Base-by-base conservation (phyloP, 306 rosid genomes). In the Clitoria ternatea region DNA sequence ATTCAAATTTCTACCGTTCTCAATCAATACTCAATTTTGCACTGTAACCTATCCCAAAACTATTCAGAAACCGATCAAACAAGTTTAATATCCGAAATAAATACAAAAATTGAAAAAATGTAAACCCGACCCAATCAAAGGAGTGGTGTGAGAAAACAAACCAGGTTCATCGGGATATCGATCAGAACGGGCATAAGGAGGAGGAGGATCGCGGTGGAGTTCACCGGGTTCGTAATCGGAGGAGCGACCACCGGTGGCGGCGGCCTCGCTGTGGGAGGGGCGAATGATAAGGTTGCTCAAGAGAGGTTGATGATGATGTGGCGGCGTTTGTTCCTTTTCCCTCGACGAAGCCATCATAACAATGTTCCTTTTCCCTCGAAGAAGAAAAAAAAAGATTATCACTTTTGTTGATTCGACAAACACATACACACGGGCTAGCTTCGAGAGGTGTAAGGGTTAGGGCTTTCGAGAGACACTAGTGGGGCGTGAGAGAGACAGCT, bases 251-350 rank as follows among this genome's bases (percentile, higher is more conserved):
- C 69, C n/a, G 5, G 54, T 67, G 3, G 70, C 70, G n/a, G 55
- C 35, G 14, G 17, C 29, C 37, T 78, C 82, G 43, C 17, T 72
- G 64, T 59, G 74, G 39, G 85, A 81, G n/a, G 83, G 83, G 35
- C 85, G 80, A 10, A 82, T 59, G 33, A 82, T 80, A 63, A 82
- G 85, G 67, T 83, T 82, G 75, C 85, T 82, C 6, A 82, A 24
- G 18, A 82, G 80, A 62, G 85, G 85, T 7, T 69, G 85, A 49
- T 82, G 85, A 22, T 81, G 85, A 48, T 77, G 82, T 15, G 82
- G 77, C 39, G 80, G 77, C 9, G 82, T 59, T 45, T 63, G 74
- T 7, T 73, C 82, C 45, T 65, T 73, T 32, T 77, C 80, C 23
- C 80, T 54, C 0, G 82, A 82, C 0, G 82, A 81, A 44, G 65